Percentiles rank a stretch among this genome's conserved stretches.
These are phyloP conservation scores for Astathelohania contejeani DNA, from an alignment of 371 early-diverging fungal genomes.

Conservation along the genomic window DNA sequence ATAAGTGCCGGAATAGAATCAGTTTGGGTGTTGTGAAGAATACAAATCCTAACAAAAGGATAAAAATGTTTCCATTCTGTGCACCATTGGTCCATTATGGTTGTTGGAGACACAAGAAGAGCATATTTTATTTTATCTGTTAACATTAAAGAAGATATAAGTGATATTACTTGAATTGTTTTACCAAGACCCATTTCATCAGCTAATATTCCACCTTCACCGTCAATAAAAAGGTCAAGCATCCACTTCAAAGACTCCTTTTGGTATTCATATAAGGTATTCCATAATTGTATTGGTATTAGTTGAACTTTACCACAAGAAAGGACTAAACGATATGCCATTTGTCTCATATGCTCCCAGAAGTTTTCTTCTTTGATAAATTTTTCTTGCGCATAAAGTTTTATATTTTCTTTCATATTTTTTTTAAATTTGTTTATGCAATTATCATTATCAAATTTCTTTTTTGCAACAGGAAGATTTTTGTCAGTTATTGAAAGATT, in stretches of 20 bases:
- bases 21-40: slow-evolving; percentile 57
- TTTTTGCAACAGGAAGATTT: too few species aligned
- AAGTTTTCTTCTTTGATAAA: too few species aligned
- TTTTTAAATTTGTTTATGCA: too few species aligned
- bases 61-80: slow-evolving; percentile 80
- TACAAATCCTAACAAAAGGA: slow-evolving; percentile 70
- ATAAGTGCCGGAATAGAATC: not conserved
- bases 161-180: slow-evolving; percentile 73
- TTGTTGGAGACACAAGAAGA: slow-evolving; percentile 77
- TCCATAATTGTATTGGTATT: too few species aligned
- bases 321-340: too few species aligned
- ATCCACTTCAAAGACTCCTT: slow-evolving; percentile 40
- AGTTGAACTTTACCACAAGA: too few species aligned
- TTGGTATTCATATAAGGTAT: slow-evolving; percentile 33
- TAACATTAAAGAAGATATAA: slow-evolving; percentile 59
- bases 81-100: slow-evolving; percentile 82
- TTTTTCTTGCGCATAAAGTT: too few species aligned
- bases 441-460: too few species aligned
- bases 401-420: too few species aligned
- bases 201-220: slow-evolving; percentile 78
- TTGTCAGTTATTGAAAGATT: too few species aligned
- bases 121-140: slow-evolving; percentile 54
- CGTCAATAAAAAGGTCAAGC: slow-evolving; percentile 16
- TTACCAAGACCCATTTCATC: slow-evolving; percentile 89
- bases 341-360: too few species aligned